phyloP scores from a whole-genome alignment of 768 basidiomycete genomes.

The Butyriboletus loyo region DNA sequence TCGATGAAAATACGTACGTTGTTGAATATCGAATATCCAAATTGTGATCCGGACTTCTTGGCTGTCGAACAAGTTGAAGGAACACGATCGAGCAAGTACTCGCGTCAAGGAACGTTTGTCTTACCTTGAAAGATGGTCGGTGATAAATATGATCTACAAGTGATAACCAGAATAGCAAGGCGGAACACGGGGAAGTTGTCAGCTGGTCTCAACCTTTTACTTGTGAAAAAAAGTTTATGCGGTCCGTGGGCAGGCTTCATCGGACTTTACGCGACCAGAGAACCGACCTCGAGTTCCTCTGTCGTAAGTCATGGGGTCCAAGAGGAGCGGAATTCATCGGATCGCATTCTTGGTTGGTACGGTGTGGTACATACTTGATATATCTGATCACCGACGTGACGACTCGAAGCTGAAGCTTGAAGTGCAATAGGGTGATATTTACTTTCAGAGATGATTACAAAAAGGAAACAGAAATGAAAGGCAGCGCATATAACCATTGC shows the following conservation, averaged over 20 bases:
- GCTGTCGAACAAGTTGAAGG: too few species aligned
- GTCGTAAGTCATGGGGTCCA: background rate
- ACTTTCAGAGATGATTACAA: background rate
- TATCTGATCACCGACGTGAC: background rate
- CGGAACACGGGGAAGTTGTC: background rate
- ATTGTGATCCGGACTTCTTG: too few species aligned
- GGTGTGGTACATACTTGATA: background rate
- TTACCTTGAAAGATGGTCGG: background rate
- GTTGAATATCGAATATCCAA: too few species aligned
- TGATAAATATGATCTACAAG: too few species aligned
- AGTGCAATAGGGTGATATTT: too few species aligned
- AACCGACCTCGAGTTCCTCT: background rate
- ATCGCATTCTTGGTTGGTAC: background rate
- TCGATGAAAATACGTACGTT: background rate
- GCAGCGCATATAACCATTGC: background rate
- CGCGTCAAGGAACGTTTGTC: too few species aligned
- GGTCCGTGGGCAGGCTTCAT: too few species aligned
- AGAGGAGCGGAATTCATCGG: background rate
- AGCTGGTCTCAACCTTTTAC: background rate
- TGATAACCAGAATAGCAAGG: background rate
- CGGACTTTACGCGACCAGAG: background rate
- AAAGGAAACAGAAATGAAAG: too few species aligned
- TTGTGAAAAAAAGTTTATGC: too few species aligned
- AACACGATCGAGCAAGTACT: too few species aligned
- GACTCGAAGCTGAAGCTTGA: background rate